Evolutionary conservation across 1,139 yeast species (phyloP), one percentile per base, ranked within the genome.

Genomic region (Candida freyschussii): DNA sequence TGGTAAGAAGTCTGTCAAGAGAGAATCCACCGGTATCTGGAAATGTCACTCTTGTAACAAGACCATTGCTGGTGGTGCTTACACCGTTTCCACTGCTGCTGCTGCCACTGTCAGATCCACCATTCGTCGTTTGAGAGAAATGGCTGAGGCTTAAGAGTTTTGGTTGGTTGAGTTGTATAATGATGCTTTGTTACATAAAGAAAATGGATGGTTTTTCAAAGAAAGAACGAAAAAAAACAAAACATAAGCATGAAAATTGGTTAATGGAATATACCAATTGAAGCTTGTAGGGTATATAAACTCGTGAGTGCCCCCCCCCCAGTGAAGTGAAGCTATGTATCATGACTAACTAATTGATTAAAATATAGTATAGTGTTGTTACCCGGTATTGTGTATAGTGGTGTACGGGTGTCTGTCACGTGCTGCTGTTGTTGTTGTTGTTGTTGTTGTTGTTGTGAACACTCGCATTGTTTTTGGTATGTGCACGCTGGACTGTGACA

Each of bases 81-180:
- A 93, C 91, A 79, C 96, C 62, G 91, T 91, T 55, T 82, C 95
- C 64, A 89, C 97, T 60, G 93, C 97, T 65, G 97, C 98, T 67
- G 99, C 98, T 65, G 95, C 96, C 71, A 93, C 98, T 60, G 97
- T 89, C 70, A 89, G 99, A 83, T 89, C 98, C 54, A 91, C 98
- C 71, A 91, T 93, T 77, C 91, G 98, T 80, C 95, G 99, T 83
- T 85, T 93, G 75, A 87, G 99, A 82, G 99, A 93, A 67, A 71
- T 93, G 78, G 96, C 95, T 74, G 98, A 93, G 76, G 98, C 95
- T 67, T 93, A 87, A 78, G 46, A 34, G 39, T 43, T 43, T 38
- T 38, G 32, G 30, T 29, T 44, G 41, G 36, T 27, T 24, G 20
- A 23, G 37, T 33, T 40, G 44, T 37, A 40, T 41, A 34, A 36